Percentiles rank a stretch among this genome's conserved stretches.
Evolutionary conservation across 805 yeast species (phyloP).

Genomic region (Candida montana): DNA sequence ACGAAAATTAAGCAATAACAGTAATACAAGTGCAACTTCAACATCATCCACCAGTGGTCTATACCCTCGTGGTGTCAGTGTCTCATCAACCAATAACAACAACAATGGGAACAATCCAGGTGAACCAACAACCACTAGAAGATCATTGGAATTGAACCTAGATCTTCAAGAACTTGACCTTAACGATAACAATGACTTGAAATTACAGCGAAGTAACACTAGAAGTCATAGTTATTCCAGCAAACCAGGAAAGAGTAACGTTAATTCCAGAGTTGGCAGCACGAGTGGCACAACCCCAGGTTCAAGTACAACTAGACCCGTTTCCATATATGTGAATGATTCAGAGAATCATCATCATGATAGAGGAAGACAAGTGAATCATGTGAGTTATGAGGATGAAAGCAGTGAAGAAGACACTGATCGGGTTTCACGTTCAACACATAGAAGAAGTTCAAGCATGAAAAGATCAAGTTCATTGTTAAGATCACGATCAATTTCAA

Average conservation of each 20-base stretch:
- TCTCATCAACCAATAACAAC: not conserved
- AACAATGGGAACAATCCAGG: too few relatives aligned
- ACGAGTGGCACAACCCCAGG: too few relatives aligned
- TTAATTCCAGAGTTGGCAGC: too few relatives aligned
- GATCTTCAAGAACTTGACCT: conserved; percentile 20
- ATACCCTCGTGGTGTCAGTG: not conserved
- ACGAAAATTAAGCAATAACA: not conserved
- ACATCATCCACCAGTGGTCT: not conserved
- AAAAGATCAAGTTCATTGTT: conserved; percentile 12
- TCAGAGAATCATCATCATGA: too few relatives aligned
- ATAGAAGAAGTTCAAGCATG: conserved; percentile 5
- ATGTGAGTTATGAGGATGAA: not conserved
- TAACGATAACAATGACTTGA: conserved; percentile 8
- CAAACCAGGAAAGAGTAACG: too few relatives aligned
- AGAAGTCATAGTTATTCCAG: too few relatives aligned
- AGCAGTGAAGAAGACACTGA: not conserved
- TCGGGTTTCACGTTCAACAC: not conserved
- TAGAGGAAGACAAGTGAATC: conserved; percentile 1
- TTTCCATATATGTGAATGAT: not conserved
- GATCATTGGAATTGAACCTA: conserved; percentile 15
- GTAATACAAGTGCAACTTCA: not conserved
- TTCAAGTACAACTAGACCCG: too few relatives aligned
- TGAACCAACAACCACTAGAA: conserved; percentile 1
- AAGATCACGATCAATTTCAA: conserved; percentile 12
- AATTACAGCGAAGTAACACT: too few relatives aligned